These are phyloP conservation scores for Gloeostereum incarnatum DNA, from an alignment of 768 basidiomycete species.

Conservation along the genomic window DNA sequence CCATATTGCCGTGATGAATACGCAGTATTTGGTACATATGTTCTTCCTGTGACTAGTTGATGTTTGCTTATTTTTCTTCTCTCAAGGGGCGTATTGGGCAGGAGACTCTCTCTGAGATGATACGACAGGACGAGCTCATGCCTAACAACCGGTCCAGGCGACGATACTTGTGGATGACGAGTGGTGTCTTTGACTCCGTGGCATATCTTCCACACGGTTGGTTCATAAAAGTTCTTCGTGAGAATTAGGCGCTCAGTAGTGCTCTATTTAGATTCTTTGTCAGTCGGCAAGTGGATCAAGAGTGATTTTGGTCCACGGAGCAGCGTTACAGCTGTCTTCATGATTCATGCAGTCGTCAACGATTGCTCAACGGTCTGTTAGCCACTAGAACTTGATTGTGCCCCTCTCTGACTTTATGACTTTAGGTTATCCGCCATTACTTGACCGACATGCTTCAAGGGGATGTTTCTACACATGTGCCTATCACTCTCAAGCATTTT, in stretches of 20 bases:
- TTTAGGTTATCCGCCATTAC: conserved; percentile 40
- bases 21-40: too few species aligned
- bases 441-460: conserved; percentile 19
- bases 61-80: conserved; percentile 6
- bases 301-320: conserved; percentile 46
- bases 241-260: conserved; percentile 4
- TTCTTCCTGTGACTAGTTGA: background rate
- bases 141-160: conserved; percentile 51
- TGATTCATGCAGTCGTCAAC: conserved; percentile 70
- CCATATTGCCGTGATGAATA: too few species aligned
- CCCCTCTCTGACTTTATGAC: background rate
- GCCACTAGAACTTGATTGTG: conserved; percentile 9
- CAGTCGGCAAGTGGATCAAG: conserved; percentile 55
- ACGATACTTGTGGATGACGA: conserved; percentile 21
- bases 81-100: conserved; percentile 60
- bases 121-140: conserved; percentile 60
- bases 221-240: conserved; percentile 9
- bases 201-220: conserved; percentile 54
- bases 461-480: conserved; percentile 33
- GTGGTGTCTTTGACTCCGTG: conserved; percentile 31
- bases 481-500: conserved; percentile 71
- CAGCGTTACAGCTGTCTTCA: conserved; percentile 53
- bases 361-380: conserved; percentile 35
- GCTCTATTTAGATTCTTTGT: conserved; percentile 34
- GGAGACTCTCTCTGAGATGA: conserved; percentile 65